Evolutionary conservation across 2,329 filamentous ascomycete genomes (phyloP), one percentile per base, ranked within the genome.

Genomic region (Aspergillus ibericus): DNA sequence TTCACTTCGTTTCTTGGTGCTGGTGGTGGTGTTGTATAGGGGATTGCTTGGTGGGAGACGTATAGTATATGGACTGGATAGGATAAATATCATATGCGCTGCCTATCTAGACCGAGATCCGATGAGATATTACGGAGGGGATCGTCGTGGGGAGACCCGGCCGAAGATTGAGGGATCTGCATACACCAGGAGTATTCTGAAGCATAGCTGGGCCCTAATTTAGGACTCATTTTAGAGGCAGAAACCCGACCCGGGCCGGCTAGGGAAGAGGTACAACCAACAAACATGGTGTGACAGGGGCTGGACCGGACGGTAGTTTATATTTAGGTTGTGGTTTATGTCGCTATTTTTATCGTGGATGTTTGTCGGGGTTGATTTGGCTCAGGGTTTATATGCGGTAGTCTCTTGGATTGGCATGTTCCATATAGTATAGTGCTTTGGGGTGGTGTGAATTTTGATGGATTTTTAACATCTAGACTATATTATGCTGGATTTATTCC

Each of bases 81-180:
- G 22, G 22, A 25, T 25, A 29, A 46, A 47, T 22, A 48, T 48
- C 44, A 48, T 48, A 48, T 48, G 44, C 44, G 10, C 27, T 13
- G 10, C 12, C 12, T n/a, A 16, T 12, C 12, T n/a, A 16, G 32
- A 42, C 55, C 53, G 58, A 59, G 58, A 59, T 59, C 58, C 57
- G 57, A 52, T 53, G 36, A 46, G 56, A 20, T 32, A 46, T 54
- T n/a, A 47, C 42, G 42, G 42, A 47, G 15, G 7, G 25, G 44
- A 48, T 48, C 44, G 22, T 29, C 44, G 25, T 32, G 44, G 52
- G 27, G 18, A 40, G 35, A 8, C 16, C 38, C 9, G 44, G 22
- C 13, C 22, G 9, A 32, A 47, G 44, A 10, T 27, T 47, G 44
- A 29, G 44, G 15, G 44, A 48, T 48, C 44, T 32, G 44, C 44